These are phyloP conservation scores for Thalassiosira exigua DNA, from an alignment of 352 stramenopile genomes.

Conservation along the genomic window DNA sequence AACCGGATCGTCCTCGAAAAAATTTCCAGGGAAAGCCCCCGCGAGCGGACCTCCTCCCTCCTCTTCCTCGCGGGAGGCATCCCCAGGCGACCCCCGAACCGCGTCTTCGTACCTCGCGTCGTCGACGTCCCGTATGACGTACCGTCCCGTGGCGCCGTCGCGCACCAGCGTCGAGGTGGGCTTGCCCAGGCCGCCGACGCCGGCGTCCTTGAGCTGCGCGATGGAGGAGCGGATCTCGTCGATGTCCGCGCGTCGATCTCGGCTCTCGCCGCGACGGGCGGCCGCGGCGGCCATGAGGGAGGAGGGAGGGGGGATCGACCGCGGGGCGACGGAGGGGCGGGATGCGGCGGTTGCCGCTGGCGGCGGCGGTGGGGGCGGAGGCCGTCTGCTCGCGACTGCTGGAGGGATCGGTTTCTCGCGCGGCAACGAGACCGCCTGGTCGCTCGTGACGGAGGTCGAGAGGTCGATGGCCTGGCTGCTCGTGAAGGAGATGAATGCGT, in stretches of 20 bases:
- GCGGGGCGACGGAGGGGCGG: no score
- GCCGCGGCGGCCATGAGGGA: neutral
- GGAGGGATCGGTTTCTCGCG: no score
- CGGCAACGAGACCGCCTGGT: neutral
- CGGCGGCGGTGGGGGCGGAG: no score
- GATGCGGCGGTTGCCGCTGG: no score
- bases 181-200: constrained; percentile 36
- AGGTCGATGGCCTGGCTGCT: no score
- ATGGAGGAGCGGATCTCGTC: constrained; percentile 52
- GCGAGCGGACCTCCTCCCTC: neutral
- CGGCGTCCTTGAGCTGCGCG: constrained; percentile 48
- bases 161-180: constrained; percentile 43
- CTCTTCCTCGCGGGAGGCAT: neutral
- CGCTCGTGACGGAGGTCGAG: constrained; percentile 9
- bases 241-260: constrained; percentile 4
- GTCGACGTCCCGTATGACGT: constrained; percentile 44
- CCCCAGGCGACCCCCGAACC: neutral
- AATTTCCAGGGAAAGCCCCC: neutral
- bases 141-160: constrained; percentile 40
- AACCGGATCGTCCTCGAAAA: neutral
- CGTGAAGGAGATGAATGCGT: no score
- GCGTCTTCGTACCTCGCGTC: constrained; percentile 43
- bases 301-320: neutral
- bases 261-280: neutral
- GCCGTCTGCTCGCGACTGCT: no score